phyloP scores from a whole-genome alignment of 2,329 filamentous ascomycete genomes.

The Fusarium vanettenii region DNA sequence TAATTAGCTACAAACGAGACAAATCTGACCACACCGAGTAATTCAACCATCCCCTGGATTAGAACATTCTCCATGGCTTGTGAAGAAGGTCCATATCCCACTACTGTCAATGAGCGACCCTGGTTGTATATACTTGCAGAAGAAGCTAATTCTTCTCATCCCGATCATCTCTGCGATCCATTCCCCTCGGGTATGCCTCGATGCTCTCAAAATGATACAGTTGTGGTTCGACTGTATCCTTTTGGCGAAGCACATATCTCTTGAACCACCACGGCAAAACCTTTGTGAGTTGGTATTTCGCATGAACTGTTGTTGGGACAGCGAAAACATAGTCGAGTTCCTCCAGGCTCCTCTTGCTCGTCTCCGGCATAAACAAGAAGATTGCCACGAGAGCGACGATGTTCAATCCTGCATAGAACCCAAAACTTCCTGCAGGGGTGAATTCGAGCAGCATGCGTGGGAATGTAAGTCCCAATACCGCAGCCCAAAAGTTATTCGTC shows the following conservation, averaged over 20 bases:
- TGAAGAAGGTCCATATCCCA: too few species aligned
- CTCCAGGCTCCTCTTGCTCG: slow-evolving; percentile 60
- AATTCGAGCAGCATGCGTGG: slow-evolving; percentile 52
- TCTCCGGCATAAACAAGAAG: slow-evolving; percentile 61
- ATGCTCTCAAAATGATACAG: background rate
- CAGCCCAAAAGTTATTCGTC: slow-evolving; percentile 50
- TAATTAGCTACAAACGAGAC: too few species aligned
- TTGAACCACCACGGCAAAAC: background rate
- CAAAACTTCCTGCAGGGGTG: slow-evolving; percentile 34
- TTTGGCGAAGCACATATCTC: background rate
- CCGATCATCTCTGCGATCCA: background rate
- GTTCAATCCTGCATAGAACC: slow-evolving; percentile 60
- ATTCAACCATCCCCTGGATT: background rate
- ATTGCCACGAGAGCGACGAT: slow-evolving; percentile 58
- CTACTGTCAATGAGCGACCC: background rate
- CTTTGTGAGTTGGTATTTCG: background rate
- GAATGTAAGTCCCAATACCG: slow-evolving; percentile 68
- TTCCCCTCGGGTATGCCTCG: background rate
- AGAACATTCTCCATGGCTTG: background rate
- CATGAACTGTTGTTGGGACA: background rate
- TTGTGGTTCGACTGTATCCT: background rate
- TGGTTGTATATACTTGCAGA: background rate
- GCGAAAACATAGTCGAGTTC: slow-evolving; percentile 45
- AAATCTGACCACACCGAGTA: too few species aligned
- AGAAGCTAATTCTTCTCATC: background rate